phyloP scores from a whole-genome alignment of 176 grass and related monocot genomes.

The Musa beccarii region DNA sequence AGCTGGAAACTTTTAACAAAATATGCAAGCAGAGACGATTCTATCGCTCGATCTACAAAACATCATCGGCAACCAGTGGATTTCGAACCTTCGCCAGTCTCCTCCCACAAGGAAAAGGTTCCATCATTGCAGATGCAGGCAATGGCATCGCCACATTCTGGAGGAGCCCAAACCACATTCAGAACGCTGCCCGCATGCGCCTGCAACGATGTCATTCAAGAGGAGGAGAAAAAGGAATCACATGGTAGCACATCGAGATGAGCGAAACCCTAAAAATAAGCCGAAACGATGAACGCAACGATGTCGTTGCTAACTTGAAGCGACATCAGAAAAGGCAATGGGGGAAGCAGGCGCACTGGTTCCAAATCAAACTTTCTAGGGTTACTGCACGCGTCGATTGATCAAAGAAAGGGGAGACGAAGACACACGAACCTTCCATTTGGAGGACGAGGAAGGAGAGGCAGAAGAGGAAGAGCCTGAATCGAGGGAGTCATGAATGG shows the following conservation, averaged over 20 bases:
- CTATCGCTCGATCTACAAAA: conserved; percentile 1
- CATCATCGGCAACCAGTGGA: neutral
- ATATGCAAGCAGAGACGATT: neutral
- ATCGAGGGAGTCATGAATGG: conserved; percentile 53
- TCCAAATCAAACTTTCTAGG: neutral
- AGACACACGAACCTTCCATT: conserved; percentile 52
- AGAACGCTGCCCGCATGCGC: conserved; percentile 43
- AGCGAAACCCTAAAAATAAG: neutral
- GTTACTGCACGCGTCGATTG: too few species aligned
- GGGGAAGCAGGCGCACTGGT: neutral
- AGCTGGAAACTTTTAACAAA: neutral
- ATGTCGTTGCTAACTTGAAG: neutral
- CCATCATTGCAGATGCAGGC: conserved; percentile 73
- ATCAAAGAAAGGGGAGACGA: neutral
- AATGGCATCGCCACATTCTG: conserved; percentile 76
- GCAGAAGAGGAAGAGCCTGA: conserved; percentile 22
- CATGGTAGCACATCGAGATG: neutral
- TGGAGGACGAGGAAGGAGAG: conserved; percentile 34
- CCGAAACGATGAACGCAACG: neutral
- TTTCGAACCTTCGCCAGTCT: conserved; percentile 51
- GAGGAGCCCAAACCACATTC: conserved; percentile 68
- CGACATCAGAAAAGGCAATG: too few species aligned
- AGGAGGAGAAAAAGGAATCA: conserved; percentile 9
- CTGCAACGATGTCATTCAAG: conserved; percentile 34
- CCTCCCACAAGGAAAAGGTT: conserved; percentile 90